Percentiles rank a stretch among this genome's conserved stretches.
These are phyloP conservation scores for Xanthoceras sorbifolium DNA, from an alignment of 345 rosid species.

Conservation along the genomic window DNA sequence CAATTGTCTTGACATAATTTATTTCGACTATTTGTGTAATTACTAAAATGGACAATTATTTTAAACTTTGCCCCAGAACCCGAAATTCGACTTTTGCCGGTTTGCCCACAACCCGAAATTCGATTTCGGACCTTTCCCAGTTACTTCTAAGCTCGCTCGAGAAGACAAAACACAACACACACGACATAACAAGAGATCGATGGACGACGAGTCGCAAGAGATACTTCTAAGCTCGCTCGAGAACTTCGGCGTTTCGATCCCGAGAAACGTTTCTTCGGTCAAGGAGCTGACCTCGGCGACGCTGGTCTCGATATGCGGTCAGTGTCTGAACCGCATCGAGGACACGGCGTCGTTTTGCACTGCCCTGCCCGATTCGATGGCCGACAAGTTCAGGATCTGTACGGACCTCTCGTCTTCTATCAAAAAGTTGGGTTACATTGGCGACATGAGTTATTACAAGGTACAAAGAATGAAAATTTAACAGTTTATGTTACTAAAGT, in stretches of 20 bases:
- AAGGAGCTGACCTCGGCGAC: conserved; percentile 41
- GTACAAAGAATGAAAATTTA: conserved; percentile 29
- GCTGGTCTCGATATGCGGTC: conserved; percentile 61
- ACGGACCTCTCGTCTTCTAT: conserved; percentile 53
- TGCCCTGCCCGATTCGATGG: conserved; percentile 48
- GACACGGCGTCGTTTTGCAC: conserved; percentile 33
- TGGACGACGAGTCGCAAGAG: conserved; percentile 17
- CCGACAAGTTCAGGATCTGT: conserved; percentile 63
- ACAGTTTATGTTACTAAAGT: background rate
- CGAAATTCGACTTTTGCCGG: too few species aligned
- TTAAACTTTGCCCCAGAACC: too few species aligned
- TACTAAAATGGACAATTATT: too few species aligned
- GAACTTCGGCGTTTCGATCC: conserved; percentile 54
- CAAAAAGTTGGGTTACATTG: conserved; percentile 60
- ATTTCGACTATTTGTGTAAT: too few species aligned
- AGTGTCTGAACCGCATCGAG: conserved; percentile 59
- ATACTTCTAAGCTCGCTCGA: conserved; percentile 46
- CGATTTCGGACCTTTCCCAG: background rate
- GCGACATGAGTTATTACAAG: conserved; percentile 65
- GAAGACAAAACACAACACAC: too few species aligned
- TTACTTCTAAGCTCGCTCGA: too few species aligned
- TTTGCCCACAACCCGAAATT: background rate
- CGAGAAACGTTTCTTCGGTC: conserved; percentile 40
- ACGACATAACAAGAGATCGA: background rate
- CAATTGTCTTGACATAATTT: too few species aligned